These are phyloP conservation scores for Crithidia brevicula DNA, from an alignment of 208 protist species.

Conservation along the genomic window DNA sequence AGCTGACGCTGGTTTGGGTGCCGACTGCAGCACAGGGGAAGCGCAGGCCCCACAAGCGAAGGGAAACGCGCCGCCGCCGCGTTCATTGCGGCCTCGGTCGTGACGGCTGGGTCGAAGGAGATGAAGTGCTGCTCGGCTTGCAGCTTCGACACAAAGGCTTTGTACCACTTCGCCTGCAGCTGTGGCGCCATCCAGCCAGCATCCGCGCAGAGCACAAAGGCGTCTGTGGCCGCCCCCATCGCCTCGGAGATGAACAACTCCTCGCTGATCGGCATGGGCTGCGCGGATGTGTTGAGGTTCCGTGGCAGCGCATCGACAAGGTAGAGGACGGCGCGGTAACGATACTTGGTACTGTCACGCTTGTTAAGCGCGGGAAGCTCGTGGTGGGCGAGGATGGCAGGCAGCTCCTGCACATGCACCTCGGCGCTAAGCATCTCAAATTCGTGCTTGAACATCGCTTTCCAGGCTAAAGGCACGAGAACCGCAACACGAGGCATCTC, in stretches of 20 bases:
- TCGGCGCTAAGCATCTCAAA: slow-evolving; percentile 28
- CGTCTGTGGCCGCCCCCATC: slow-evolving; percentile 49
- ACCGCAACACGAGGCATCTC: slow-evolving; percentile 54
- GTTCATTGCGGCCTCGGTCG: slow-evolving; percentile 11
- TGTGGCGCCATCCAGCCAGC: slow-evolving; percentile 69
- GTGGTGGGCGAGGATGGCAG: slow-evolving; percentile 72
- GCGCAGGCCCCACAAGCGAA: slow-evolving; percentile 56
- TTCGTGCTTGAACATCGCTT: slow-evolving; percentile 43
- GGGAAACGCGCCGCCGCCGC: slow-evolving; percentile 39
- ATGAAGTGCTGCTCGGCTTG: slow-evolving; percentile 51
- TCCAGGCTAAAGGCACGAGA: slow-evolving; percentile 68
- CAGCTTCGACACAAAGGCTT: slow-evolving; percentile 73
- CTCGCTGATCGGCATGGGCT: slow-evolving; percentile 31
- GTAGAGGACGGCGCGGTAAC: slow-evolving; percentile 79
- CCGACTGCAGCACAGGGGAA: slow-evolving; percentile 79
- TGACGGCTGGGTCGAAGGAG: slow-evolving; percentile 29
- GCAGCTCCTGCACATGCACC: slow-evolving; percentile 25
- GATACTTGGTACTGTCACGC: slow-evolving; percentile 54
- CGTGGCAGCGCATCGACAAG: slow-evolving; percentile 51
- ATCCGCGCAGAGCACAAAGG: slow-evolving; percentile 79
- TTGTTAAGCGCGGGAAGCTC: slow-evolving; percentile 75
- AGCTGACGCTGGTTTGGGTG: slow-evolving; percentile 81
- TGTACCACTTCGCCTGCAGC: slow-evolving; percentile 61
- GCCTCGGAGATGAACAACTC: slow-evolving; percentile 48
- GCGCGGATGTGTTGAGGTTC: slow-evolving; percentile 12